Conservation (phyloP, 1,284 basidiomycete genomes). For the Fomitopsis betulina region DNA sequence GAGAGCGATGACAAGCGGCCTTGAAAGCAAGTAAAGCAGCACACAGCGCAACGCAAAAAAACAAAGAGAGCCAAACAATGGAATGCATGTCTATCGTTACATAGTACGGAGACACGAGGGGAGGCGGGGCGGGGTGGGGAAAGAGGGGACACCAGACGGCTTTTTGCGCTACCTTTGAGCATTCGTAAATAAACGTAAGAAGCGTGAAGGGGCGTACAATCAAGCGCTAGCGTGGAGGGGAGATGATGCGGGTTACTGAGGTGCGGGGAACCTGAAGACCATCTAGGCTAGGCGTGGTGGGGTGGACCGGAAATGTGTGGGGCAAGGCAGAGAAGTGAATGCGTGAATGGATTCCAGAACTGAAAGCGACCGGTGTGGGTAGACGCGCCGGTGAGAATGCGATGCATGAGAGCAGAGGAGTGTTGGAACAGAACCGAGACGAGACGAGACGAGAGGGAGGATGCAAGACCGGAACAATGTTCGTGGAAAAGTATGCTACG, state of each 20-base stretch:
- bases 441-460: not conserved
- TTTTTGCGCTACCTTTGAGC: slow-evolving; percentile 1
- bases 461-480: slow-evolving; percentile 1
- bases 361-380: not conserved
- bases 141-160: slow-evolving; percentile 22
- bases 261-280: slow-evolving; percentile 2
- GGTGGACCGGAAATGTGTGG: slow-evolving; percentile 1
- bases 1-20: not conserved
- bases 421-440: not conserved
- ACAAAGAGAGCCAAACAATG: slow-evolving; percentile 5
- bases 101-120: slow-evolving; percentile 10
- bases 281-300: slow-evolving; percentile 4
- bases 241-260: not conserved
- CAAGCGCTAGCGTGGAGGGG: not conserved
- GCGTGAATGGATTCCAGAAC: not conserved
- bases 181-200: slow-evolving; percentile 1
- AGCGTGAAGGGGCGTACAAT: slow-evolving; percentile 17
- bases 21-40: not conserved
- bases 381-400: not conserved
- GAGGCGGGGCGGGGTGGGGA: slow-evolving; percentile 19
- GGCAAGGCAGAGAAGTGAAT: not conserved
- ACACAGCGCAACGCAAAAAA: slow-evolving; percentile 2
- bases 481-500: slow-evolving; percentile 1
- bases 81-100: slow-evolving; percentile 4
- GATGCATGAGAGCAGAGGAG: not conserved